Conservation (phyloP, 345 rosid species). For the Citrus australasica region DNA sequence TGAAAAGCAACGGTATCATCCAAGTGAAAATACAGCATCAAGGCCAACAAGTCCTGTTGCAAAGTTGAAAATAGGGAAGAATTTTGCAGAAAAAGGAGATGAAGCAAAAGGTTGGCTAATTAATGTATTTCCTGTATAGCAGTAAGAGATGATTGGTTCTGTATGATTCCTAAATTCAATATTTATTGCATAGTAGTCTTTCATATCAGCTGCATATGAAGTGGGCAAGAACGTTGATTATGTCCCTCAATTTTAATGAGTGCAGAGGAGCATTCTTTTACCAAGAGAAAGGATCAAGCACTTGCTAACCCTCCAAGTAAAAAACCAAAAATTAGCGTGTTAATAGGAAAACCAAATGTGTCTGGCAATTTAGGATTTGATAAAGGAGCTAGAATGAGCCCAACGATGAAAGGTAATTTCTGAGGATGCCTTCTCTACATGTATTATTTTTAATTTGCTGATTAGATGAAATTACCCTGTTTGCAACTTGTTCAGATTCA, state of each 20-base stretch:
- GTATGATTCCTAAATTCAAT: background rate
- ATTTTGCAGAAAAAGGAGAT: background rate
- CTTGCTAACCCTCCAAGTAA: slow-evolving; percentile 7
- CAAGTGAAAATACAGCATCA: slow-evolving; percentile 7
- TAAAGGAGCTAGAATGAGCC: slow-evolving; percentile 10
- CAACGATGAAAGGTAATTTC: slow-evolving; percentile 15
- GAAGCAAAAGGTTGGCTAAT: background rate
- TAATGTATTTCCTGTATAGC: background rate
- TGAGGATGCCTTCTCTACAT: background rate
- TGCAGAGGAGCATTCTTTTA: slow-evolving; percentile 50
- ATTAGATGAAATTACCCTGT: slow-evolving; percentile 9
- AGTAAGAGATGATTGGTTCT: background rate
- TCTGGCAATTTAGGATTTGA: slow-evolving; percentile 10
- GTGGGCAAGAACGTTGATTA: background rate
- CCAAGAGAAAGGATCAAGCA: slow-evolving; percentile 24
- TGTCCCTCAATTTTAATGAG: slow-evolving; percentile 9
- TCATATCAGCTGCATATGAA: background rate
- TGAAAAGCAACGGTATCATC: slow-evolving; percentile 20
- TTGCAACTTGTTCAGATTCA: slow-evolving; percentile 15
- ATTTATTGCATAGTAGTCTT: background rate
- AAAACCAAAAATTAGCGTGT: slow-evolving; percentile 13
- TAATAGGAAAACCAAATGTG: slow-evolving; percentile 2
- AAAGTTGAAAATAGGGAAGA: background rate
- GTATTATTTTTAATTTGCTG: background rate
- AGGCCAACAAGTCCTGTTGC: slow-evolving; percentile 11